Evolutionary conservation across 2,329 filamentous ascomycete species (phyloP).

Genomic region (Acrocalymma vagum): DNA sequence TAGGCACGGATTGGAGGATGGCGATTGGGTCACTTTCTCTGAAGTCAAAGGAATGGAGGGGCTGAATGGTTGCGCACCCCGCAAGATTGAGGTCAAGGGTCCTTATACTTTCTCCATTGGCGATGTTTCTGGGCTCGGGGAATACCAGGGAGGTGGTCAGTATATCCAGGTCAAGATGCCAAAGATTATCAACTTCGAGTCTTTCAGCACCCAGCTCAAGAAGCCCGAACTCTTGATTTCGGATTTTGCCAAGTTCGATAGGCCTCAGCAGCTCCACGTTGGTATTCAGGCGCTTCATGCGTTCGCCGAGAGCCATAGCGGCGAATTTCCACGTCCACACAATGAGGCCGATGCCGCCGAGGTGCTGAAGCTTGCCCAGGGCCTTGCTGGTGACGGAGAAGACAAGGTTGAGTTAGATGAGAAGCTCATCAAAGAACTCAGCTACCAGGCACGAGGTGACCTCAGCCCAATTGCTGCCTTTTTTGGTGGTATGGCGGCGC

Average conservation of each 20-base stretch:
- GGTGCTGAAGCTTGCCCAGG: slow-evolving; percentile 77
- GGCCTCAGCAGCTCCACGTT: slow-evolving; percentile 88
- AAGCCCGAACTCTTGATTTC: slow-evolving; percentile 90
- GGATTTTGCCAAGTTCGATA: slow-evolving; percentile 97
- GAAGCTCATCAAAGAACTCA: slow-evolving; percentile 90
- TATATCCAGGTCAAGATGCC: slow-evolving; percentile 99
- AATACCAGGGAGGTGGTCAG: slow-evolving; percentile 87
- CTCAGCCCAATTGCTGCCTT: slow-evolving; percentile 92
- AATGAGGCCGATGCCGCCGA: slow-evolving; percentile 84
- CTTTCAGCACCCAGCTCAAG: slow-evolving; percentile 78
- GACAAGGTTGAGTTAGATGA: slow-evolving; percentile 87
- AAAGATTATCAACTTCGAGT: slow-evolving; percentile 88
- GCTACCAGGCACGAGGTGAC: slow-evolving; percentile 92
- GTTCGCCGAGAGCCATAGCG: slow-evolving; percentile 76
- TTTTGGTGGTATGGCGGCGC: slow-evolving; percentile 91
- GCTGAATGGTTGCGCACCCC: slow-evolving; percentile 82
- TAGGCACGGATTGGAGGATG: slow-evolving; percentile 93
- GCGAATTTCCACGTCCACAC: slow-evolving; percentile 81
- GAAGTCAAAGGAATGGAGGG: slow-evolving; percentile 92
- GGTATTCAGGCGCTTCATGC: slow-evolving; percentile 92
- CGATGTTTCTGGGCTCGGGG: slow-evolving; percentile 84
- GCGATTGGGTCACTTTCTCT: slow-evolving; percentile 93
- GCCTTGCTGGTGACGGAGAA: slow-evolving; percentile 70
- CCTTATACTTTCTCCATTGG: slow-evolving; percentile 98
- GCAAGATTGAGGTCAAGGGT: slow-evolving; percentile 90